Base-by-base conservation (phyloP, 192 early-diverging fungal genomes). In the Lobosporangium transversale region DNA sequence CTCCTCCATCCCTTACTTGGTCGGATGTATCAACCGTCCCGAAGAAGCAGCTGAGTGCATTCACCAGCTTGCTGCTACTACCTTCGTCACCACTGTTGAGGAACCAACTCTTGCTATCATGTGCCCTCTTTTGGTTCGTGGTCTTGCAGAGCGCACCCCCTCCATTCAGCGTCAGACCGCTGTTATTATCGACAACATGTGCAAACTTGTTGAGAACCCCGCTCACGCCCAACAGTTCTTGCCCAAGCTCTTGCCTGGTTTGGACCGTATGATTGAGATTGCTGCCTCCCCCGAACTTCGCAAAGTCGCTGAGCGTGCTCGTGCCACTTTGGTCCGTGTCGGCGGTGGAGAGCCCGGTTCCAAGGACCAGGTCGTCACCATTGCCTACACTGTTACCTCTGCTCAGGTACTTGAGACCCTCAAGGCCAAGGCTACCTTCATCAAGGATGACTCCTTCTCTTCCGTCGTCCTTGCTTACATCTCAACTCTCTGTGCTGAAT, bases 121-220 rank as follows among this genome's bases (percentile, higher is more conserved):
- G 90, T 87, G 89, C 48, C 92, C 92, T 53, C 78, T 91, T 47
- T 82, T 93, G 66, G 68, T 78, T 66, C 91, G 89, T 90, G 89
- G 86, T 81, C 78, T 89, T 62, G 78, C 82, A 45, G 91, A 93
- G 79, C 84, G 90, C 69, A 81, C 82, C 71, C 89, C 86, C 69
- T 80, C 90, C 53, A 88, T 92, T 63, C 83, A 89, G 62, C 90
- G 91, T 82, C 87, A 89, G 74, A 81, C 87, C 70, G 87, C 89
- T 60, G 87, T 93, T 66, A 92, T 94, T 80, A 92, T 94, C 73
- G 90, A 93, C 87, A 94, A 94, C 88, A 94, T 94, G 93, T 92
- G 89, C 81, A 94, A 93, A 84, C 86, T 94, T 53, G 91, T 93
- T 61, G 90, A 93, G 79, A 86, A 93, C 83, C 91, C 93, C 54